Evolutionary conservation across 768 basidiomycete genomes (phyloP), one percentile per base, ranked within the genome.

Genomic region (Auricularia sp.): DNA sequence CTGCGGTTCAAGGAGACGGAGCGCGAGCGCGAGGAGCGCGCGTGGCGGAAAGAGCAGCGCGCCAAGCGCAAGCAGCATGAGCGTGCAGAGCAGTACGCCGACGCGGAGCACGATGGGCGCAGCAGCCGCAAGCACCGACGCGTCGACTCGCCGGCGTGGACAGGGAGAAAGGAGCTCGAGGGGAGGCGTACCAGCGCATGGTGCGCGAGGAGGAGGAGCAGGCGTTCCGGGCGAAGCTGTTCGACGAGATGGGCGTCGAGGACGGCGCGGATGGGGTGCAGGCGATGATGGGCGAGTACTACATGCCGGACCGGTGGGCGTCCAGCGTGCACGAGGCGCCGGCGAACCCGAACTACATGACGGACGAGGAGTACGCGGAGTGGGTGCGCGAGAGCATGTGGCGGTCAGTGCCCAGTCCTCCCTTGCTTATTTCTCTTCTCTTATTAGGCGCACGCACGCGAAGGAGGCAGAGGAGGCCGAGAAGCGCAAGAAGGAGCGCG

Each of bases 331-430:
- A 70, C 51, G 65, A 59, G 71, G 45, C 65, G 67, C 63, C 67
- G 70, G 69, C 75, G 4, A 74, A 84, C 65, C 78, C 80, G 35
- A 72, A 70, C 59, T 68, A 72, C 61, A 88, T 95, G 88, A 86
- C 88, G 66, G 92, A 94, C 7, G 89, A 94, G 68, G 87, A 92
- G 66, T 96, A 96, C 69, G 84, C 88, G 1, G 90, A 92, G 69
- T 95, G 90, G 89, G 77, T 96, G 62, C 78, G 94, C 67, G 75
- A 81, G 33, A 92, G 91, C 59, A 95, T 97, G 90, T 94, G 90
- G 79, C 83, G 85, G 84, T 87, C 66, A 47, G 84, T 75, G 29
- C 13, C 3, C 39, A 42, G 39, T 42, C 13, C 0, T 7, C 39
- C 39, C 8, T 14, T 18, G 42, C 62, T 45, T 58, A 59, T 21